Evolutionary conservation across 805 yeast genomes (phyloP), one percentile per base, ranked within the genome.

Genomic region (Vanderwaltozyma tropicalis): DNA sequence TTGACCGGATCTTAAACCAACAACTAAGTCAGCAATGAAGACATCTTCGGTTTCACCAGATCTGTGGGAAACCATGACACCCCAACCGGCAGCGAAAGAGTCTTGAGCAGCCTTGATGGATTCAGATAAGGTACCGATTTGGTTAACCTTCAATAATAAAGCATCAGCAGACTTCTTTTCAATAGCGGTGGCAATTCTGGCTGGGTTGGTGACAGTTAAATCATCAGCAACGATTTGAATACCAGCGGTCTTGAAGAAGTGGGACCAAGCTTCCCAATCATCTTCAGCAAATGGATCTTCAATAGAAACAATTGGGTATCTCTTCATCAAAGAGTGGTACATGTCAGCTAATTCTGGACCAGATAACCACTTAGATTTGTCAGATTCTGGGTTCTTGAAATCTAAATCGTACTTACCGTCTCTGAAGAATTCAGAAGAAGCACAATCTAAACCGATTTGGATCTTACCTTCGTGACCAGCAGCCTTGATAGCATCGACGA

Each of bases 41-140:
- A 94, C 81, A 72, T 92, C 98, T 76, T 92, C 98, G 54, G 96
- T 88, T 78, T 89, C 98, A 74, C 98, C 98, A 58, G 96, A 88
- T 80, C 98, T 87, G 86, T 89, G 98, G 62, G 96, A 88, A 60
- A 92, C 97, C 96, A 89, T 88, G 64, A 88, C 96, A 77, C 96
- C 96, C 98, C 98, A 89, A 64, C 86, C 86, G 50, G 96, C 96
- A 50, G 78, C 80, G 72, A 78, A 88, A 43, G 97, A 84, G 69
- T 83, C 92, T 67, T 83, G 71, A 61, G 97, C 96, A 62, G 97
- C 96, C 68, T 86, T 76, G 71, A 89, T 87, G 50, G 97, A 85
- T 78, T 89, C 98, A 57, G 94, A 67, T 59, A 89, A 72, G 53
- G 96, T 72, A 76, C 98, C 98, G 58, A 89, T 89, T 78, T 89